Evolutionary conservation across 2,329 filamentous ascomycete genomes (phyloP), one percentile per base, ranked within the genome.

Genomic region (Stachybotrys chartarum): DNA sequence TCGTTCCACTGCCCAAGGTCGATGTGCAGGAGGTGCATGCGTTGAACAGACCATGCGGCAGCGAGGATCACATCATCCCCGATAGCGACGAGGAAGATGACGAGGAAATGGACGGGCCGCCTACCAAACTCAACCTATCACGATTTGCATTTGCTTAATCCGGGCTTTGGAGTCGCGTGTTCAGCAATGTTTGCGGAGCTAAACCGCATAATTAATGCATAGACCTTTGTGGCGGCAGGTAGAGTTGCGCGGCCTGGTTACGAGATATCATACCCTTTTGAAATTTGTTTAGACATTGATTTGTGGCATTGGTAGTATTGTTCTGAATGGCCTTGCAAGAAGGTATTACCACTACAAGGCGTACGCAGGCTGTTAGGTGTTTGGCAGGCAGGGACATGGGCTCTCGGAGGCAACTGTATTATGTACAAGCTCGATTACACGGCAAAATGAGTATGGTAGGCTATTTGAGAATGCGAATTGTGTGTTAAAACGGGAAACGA

Each of bases 61-160:
- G 81, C 61, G 82, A 85, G 63, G 82, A 85, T 55, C 73, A 81
- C 54, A 76, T 84, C 58, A 67, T 79, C 14, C 76, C 77, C 30
- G 79, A 79, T 63, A 81, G 79, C 57, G 78, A 79, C 56, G 76
- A 62, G 17, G 78, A 79, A 54, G 71, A 72, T 17, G 75, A 77
- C 7, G 65, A 67, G 10, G 74, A 76, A 39, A 60, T 65, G 2
- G 67, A 68, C 3, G 58, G 58, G 7, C 61, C 62, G 1, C 60
- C 68, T 7, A 70, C 60, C 51, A 73, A 70, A 46, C 63, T 82
- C 30, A 68, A 82, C 56, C 66, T 83, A 51, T 77, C 79, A 7
- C 73, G 70, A 32, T 83, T 81, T 64, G 61, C 75, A 56, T 82
- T 68, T 52, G 58, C 60, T 44, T 71, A 63, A 56, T 42, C 35